Conservation (phyloP, 2,329 filamentous ascomycete species). For the Chalaropsis thielavioides region DNA sequence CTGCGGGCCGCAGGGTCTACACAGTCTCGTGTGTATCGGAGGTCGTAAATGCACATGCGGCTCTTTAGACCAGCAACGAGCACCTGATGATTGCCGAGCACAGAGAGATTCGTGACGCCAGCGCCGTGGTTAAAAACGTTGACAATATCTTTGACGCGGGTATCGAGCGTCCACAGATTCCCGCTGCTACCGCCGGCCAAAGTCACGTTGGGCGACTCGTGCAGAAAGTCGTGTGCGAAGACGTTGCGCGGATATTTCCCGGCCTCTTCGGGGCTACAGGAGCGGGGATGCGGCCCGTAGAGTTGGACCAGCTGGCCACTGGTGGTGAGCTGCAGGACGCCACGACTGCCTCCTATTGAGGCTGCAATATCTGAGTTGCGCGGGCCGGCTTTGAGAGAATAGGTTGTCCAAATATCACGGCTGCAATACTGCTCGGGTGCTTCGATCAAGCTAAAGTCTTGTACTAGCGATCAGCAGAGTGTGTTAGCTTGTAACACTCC, state of each 20-base stretch:
- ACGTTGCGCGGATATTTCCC: slow-evolving; percentile 13
- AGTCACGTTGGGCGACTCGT: slow-evolving; percentile 13
- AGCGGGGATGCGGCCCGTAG: slow-evolving; percentile 5
- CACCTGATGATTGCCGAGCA: slow-evolving; percentile 25
- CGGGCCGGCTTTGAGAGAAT: slow-evolving; percentile 37
- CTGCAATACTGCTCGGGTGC: background rate
- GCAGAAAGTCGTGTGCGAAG: slow-evolving; percentile 15
- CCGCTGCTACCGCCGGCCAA: slow-evolving; percentile 13
- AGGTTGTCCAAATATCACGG: slow-evolving; percentile 15
- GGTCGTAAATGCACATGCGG: slow-evolving; percentile 41
- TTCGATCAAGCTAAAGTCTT: slow-evolving; percentile 12
- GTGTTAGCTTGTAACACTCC: background rate
- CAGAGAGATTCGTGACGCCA: slow-evolving; percentile 1
- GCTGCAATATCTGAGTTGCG: slow-evolving; percentile 30
- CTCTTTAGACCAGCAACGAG: slow-evolving; percentile 38
- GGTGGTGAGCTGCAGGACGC: slow-evolving; percentile 9
- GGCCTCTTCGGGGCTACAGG: background rate
- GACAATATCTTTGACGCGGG: slow-evolving; percentile 10
- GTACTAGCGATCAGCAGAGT: background rate
- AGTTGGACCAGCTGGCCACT: background rate
- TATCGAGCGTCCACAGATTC: slow-evolving; percentile 14
- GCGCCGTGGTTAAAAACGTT: slow-evolving; percentile 10
- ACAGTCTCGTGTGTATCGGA: slow-evolving; percentile 29
- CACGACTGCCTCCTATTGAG: slow-evolving; percentile 13
- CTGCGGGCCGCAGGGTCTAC: background rate